Evolutionary conservation across 108 stramenopile genomes (phyloP).

Genomic region (Cylindrotheca fusiformis): DNA sequence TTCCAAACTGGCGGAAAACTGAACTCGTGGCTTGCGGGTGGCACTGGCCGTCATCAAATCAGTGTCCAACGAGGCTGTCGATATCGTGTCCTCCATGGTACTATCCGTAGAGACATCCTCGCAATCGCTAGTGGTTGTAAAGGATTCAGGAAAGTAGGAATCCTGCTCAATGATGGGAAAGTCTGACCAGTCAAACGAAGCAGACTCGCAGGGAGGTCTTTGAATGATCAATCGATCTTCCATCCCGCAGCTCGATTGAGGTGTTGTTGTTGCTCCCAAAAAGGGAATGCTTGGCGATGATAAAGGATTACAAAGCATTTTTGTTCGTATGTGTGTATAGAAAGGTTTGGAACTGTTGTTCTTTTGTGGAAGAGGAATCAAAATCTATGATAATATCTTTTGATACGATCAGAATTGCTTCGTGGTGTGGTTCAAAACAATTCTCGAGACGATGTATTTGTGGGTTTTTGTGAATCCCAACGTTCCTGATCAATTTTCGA

Average conservation of each 20-base stretch:
- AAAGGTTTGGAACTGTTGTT: too few relatives aligned
- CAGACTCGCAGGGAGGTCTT: not conserved
- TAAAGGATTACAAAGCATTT: too few relatives aligned
- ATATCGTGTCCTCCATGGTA: not conserved
- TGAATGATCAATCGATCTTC: slow-evolving; percentile 2
- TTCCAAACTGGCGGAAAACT: slow-evolving; percentile 11
- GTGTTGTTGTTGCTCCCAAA: not conserved
- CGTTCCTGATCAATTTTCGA: too few relatives aligned
- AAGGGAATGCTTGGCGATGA: too few relatives aligned
- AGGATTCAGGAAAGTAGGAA: not conserved
- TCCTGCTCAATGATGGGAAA: slow-evolving; percentile 20
- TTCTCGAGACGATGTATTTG: too few relatives aligned
- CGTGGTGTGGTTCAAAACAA: too few relatives aligned
- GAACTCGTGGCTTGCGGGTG: slow-evolving; percentile 3
- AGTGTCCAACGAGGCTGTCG: slow-evolving; percentile 6
- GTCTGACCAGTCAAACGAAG: slow-evolving; percentile 22
- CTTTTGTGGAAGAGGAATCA: too few relatives aligned
- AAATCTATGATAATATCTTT: too few relatives aligned
- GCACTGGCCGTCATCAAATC: slow-evolving; percentile 1
- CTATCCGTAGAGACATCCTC: not conserved
- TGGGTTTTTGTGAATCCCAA: too few relatives aligned
- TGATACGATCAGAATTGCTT: too few relatives aligned
- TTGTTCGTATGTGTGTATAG: too few relatives aligned
- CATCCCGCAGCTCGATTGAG: slow-evolving; percentile 3
- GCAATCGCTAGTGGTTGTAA: not conserved